These are phyloP conservation scores for Trifolium repens DNA, from an alignment of 306 rosid species.

Conservation along the genomic window DNA sequence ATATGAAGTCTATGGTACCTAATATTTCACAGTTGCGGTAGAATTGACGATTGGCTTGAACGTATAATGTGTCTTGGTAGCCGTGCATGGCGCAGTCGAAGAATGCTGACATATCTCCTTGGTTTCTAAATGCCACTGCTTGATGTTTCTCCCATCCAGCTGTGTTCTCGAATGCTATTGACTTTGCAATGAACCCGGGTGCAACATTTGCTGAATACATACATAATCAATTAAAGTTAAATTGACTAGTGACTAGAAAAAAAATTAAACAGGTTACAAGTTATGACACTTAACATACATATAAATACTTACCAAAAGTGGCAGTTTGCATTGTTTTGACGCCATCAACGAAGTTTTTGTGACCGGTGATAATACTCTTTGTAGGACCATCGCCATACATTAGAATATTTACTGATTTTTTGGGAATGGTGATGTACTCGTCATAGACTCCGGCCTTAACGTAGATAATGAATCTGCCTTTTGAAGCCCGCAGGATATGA, in stretches of 20 bases:
- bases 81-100: conserved; percentile 65
- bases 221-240: conserved; percentile 1
- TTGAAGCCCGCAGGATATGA: conserved; percentile 50
- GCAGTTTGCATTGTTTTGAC: conserved; percentile 49
- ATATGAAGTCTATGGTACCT: conserved; percentile 78
- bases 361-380: conserved; percentile 48
- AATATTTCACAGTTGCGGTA: conserved; percentile 80
- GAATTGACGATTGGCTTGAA: conserved; percentile 66
- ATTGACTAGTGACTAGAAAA: no score
- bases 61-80: conserved; percentile 71
- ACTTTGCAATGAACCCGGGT: conserved; percentile 57
- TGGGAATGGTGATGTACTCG: conserved; percentile 55
- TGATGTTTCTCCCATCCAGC: conserved; percentile 69
- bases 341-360: conserved; percentile 38
- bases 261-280: no score
- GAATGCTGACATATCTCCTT: conserved; percentile 59
- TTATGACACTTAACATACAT: neutral
- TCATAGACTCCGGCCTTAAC: conserved; percentile 70
- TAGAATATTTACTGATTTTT: conserved; percentile 44
- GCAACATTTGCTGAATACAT: conserved; percentile 48
- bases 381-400: conserved; percentile 81
- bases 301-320: conserved; percentile 43
- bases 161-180: conserved; percentile 70
- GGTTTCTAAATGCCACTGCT: conserved; percentile 79
- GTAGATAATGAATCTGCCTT: conserved; percentile 61